Base-by-base conservation (phyloP, 805 yeast genomes). In the Wickerhamomyces chambardii region DNA sequence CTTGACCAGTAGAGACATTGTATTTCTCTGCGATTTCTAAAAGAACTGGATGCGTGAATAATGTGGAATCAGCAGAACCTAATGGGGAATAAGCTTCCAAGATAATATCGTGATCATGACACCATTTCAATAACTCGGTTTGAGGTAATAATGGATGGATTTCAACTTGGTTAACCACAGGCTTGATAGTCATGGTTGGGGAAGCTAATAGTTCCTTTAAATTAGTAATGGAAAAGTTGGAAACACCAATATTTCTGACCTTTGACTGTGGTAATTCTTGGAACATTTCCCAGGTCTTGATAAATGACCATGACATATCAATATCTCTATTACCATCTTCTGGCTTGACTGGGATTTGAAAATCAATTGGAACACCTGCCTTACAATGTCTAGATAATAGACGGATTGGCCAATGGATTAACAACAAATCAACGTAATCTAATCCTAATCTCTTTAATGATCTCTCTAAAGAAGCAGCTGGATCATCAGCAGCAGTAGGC, bases 361-460 rank as follows among this genome's bases (percentile, higher is more conserved):
- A 24, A 24, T 11, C 26, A 24, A 24, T 24, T 24, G n/a, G 12
- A 9, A 11, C 56, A 61, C 40, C 52, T 69, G 39, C 8, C 6
- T 19, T 19, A 8, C 8, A 6, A 19, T 19, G 22, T 19, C 22
- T 19, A 19, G 22, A 6, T 19, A 19, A 19, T 19, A 71, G 55
- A 11, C 80, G 63, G 29, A 72, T 70, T 6, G 95, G 95, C 94
- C 94, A 85, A 59, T 85, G 95, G 54, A 84, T 69, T 51, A 85
- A 66, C 53, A 78, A 77, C 39, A 85, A 61, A 53, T 85, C 95
- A 35, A 85, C 80, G 49, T 85, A 85, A 34, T 80, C 90, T 45
- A 83, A 53, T 1, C 77, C 78, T 41, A 84, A 64, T 49, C 78
- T 74, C 45, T 66, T 47, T 48, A 84, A 64, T 6, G 89, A 78